Evolutionary conservation across 495 filamentous ascomycete genomes (phyloP).

Genomic region (Penicillium nucicola): DNA sequence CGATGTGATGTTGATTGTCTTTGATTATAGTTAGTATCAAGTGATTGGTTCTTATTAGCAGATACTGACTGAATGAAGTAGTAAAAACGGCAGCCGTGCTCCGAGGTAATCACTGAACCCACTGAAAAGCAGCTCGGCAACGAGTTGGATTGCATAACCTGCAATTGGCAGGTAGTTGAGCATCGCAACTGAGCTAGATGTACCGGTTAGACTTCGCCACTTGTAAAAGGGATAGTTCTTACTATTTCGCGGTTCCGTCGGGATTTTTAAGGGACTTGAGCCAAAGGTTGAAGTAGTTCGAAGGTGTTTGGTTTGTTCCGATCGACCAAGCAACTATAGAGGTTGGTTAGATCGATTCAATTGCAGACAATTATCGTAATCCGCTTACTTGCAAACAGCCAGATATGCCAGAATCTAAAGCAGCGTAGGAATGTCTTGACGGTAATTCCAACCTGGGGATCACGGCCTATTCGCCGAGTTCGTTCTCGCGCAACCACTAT

Average conservation of each 20-base stretch:
- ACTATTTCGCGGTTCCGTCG: slow-evolving; percentile 13
- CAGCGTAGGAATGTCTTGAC: slow-evolving; percentile 9
- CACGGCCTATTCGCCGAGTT: slow-evolving; percentile 8
- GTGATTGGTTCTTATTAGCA: neutral
- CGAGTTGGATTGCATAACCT: slow-evolving; percentile 14
- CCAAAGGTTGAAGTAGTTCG: slow-evolving; percentile 18
- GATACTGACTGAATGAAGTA: slow-evolving; percentile 8
- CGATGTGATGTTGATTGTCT: slow-evolving; percentile 11
- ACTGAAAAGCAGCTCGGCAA: slow-evolving; percentile 13
- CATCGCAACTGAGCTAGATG: slow-evolving; percentile 11
- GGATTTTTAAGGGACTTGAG: slow-evolving; percentile 12
- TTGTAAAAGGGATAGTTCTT: neutral
- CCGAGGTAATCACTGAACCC: slow-evolving; percentile 14
- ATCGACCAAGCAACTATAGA: slow-evolving; percentile 13
- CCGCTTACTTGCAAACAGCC: slow-evolving; percentile 9
- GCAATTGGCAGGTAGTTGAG: slow-evolving; percentile 15
- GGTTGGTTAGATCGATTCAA: no score
- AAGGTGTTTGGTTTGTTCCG: slow-evolving; percentile 4
- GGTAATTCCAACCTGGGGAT: slow-evolving; percentile 9
- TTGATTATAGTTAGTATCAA: neutral
- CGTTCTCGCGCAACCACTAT: slow-evolving; percentile 8
- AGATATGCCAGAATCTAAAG: slow-evolving; percentile 14
- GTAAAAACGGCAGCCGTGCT: slow-evolving; percentile 9
- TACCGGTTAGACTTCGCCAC: neutral
- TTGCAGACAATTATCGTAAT: no score